These are phyloP conservation scores for Candida gigantensis DNA, from an alignment of 1,139 yeast species.

Conservation along the genomic window DNA sequence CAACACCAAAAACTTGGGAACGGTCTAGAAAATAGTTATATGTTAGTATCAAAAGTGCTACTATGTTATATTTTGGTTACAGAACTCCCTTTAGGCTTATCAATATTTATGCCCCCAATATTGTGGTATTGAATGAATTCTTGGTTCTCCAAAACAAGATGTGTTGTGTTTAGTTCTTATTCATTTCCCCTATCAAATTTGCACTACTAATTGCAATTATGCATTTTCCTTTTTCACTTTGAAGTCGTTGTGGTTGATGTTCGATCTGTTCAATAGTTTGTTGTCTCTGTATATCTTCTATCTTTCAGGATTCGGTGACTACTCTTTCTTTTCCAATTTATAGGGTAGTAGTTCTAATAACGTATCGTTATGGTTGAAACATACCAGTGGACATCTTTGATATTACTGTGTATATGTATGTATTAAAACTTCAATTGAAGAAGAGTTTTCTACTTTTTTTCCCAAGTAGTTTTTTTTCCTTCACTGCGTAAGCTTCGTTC, in stretches of 20 bases:
- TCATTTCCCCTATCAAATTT: too few relatives aligned
- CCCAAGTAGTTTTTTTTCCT: conserved; percentile 8
- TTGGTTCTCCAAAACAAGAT: too few relatives aligned
- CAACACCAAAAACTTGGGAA: conserved; percentile 98
- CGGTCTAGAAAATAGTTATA: conserved; percentile 12
- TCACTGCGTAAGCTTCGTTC: conserved; percentile 1
- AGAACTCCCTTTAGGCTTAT: too few relatives aligned
- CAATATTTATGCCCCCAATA: background rate
- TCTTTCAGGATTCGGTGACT: too few relatives aligned
- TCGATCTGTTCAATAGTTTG: too few relatives aligned
- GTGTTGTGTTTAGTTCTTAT: too few relatives aligned
- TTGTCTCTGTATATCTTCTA: too few relatives aligned
- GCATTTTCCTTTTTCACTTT: too few relatives aligned
- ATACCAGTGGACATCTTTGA: conserved; percentile 37
- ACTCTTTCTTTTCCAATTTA: background rate
- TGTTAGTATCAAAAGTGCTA: conserved; percentile 12
- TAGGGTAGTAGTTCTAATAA: background rate
- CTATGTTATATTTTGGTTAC: too few relatives aligned
- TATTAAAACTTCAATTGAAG: conserved; percentile 3
- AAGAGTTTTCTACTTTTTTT: conserved; percentile 8
- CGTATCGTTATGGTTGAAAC: conserved; percentile 14
- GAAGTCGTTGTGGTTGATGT: too few relatives aligned
- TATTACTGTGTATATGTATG: conserved; percentile 12
- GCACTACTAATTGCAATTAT: too few relatives aligned
- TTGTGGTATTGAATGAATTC: too few relatives aligned